Percentiles rank a stretch among this genome's conserved stretches.
Evolutionary conservation across 768 basidiomycete species (phyloP).

Genomic region (Pisolithus tinctorius): DNA sequence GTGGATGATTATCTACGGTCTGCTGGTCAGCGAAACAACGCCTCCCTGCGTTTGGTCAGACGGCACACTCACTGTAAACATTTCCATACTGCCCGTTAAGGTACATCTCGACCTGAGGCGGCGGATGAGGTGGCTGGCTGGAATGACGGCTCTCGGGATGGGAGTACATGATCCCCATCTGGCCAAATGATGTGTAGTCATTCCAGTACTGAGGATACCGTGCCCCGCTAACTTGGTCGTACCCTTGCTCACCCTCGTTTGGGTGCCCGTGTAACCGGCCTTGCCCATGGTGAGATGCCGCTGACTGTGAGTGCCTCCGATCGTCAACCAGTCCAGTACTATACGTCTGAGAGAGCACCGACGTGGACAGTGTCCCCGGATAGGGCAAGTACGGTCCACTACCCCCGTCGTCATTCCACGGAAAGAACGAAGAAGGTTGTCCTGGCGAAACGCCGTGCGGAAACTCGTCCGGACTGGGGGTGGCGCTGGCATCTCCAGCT

Average conservation of each 20-base stretch:
- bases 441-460: constrained; percentile 4
- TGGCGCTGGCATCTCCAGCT: background rate
- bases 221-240: constrained; percentile 14
- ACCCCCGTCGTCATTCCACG: constrained; percentile 35
- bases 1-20: constrained; percentile 1
- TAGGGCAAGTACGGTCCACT: constrained; percentile 28
- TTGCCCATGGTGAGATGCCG: constrained; percentile 13
- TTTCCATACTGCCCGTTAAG: constrained; percentile 17
- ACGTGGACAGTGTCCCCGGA: constrained; percentile 54
- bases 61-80: constrained; percentile 22
- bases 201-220: constrained; percentile 52
- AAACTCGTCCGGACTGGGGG: constrained; percentile 4
- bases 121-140: constrained; percentile 5
- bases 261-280: constrained; percentile 13
- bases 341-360: constrained; percentile 68
- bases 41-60: background rate
- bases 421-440: constrained; percentile 33
- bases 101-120: constrained; percentile 17
- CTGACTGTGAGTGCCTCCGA: constrained; percentile 21
- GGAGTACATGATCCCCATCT: constrained; percentile 38
- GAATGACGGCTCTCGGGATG: constrained; percentile 1
- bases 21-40: too few relatives aligned
- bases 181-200: constrained; percentile 47
- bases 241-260: constrained; percentile 9
- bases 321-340: constrained; percentile 65